Evolutionary conservation across 768 basidiomycete genomes (phyloP), one percentile per base, ranked within the genome.

Genomic region (Boletus rex-veris): DNA sequence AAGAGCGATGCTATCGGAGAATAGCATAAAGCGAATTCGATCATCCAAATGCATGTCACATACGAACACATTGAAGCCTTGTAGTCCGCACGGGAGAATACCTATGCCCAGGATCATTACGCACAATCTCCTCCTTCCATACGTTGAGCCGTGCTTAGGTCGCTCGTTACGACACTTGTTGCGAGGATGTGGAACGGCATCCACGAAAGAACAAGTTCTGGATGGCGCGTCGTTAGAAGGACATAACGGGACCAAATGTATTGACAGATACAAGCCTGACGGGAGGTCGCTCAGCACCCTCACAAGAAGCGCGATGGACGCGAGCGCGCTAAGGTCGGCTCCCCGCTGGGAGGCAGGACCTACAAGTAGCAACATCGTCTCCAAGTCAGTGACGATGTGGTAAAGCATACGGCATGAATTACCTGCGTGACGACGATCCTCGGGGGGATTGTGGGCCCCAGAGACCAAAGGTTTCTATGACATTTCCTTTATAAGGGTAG

Each of bases 91-190:
- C 21, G 39, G 47, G 30, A 45, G 35, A 44, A 47, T 42, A 55
- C 55, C 33, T 53, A 53, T 50, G 46, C 52, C 55, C 62, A 48
- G 52, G 60, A 58, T 55, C 60, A 50, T 55, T 43, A 52, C 51
- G 55, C 58, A 43, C 55, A 56, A 46, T 45, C 57, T 64, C 73
- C 73, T 70, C 82, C 83, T 86, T 71, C 77, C 78, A 83, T 75
- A 76, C 81, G 73, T 76, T 71, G 70, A 83, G 77, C 83, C 83
- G 77, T 80, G 73, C 85, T 84, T 84, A 78, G 83, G 77, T 74
- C 79, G 79, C 78, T 81, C 82, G 83, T 79, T 83, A 81, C 83
- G 76, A 81, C 80, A 82, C 79, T 82, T 85, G 73, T 83, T 85
- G 83, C 55, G 74, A 77, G 81, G 83, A 76, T 80, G 84, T 66